Evolutionary conservation across 176 grass and related monocot species (phyloP).

Genomic region (Ensete glaucum): DNA sequence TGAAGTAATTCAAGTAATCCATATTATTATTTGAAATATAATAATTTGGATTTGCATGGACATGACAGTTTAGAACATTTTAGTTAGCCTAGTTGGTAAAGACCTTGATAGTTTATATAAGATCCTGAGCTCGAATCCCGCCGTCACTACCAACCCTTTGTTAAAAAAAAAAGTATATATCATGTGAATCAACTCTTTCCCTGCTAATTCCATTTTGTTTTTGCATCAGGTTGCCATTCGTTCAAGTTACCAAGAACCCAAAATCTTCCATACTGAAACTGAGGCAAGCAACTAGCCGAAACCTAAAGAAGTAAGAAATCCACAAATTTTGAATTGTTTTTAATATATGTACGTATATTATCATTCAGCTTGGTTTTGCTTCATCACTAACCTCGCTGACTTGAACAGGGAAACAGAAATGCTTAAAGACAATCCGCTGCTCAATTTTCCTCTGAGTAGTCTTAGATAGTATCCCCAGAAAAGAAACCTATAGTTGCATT

Average conservation of each 20-base stretch:
- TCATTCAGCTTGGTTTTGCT: neutral
- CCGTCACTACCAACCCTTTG: too few relatives aligned
- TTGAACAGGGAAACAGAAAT: conserved; percentile 87
- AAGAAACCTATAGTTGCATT: neutral
- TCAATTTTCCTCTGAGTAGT: conserved; percentile 61
- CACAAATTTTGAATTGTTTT: neutral
- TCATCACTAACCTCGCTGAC: conserved; percentile 3
- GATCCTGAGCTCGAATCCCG: too few relatives aligned
- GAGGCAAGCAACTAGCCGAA: conserved; percentile 56
- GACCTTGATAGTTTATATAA: too few relatives aligned
- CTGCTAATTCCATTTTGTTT: neutral
- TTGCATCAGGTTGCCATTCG: conserved; percentile 38
- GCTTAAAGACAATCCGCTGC: conserved; percentile 80
- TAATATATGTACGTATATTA: neutral
- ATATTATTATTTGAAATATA: neutral
- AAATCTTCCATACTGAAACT: conserved; percentile 62
- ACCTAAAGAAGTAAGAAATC: conserved; percentile 66
- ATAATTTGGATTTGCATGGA: neutral
- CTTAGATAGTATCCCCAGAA: conserved; percentile 37
- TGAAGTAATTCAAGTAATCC: neutral
- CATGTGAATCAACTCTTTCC: neutral
- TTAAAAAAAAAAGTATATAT: too few relatives aligned
- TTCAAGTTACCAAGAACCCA: conserved; percentile 39
- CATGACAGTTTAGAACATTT: too few relatives aligned
- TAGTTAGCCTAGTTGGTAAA: too few relatives aligned